phyloP scores from a whole-genome alignment of 1,284 basidiomycete species.

The Volvariella volvacea region DNA sequence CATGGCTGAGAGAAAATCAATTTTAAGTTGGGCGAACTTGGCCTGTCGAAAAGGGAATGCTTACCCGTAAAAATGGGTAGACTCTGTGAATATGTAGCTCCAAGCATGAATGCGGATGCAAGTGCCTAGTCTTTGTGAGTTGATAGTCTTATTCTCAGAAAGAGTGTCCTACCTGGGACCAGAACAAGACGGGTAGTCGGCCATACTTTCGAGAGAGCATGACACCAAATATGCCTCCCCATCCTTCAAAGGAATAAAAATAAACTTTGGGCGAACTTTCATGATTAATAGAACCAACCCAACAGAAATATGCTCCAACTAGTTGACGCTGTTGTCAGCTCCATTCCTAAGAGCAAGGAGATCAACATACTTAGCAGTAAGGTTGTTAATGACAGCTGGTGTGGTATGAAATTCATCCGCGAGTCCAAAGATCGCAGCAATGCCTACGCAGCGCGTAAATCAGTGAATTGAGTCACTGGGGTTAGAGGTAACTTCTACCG shows the following conservation, averaged over 20 bases:
- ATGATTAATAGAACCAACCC: background rate
- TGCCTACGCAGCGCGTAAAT: slow-evolving; percentile 25
- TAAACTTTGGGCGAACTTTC: background rate
- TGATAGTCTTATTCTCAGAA: background rate
- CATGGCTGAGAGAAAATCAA: slow-evolving; percentile 36
- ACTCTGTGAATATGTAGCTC: slow-evolving; percentile 48
- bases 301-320: slow-evolving; percentile 54
- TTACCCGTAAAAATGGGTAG: slow-evolving; percentile 46
- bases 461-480: background rate
- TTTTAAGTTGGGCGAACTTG: background rate
- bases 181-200: slow-evolving; percentile 56
- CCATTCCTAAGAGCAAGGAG: background rate
- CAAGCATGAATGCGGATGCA: slow-evolving; percentile 41
- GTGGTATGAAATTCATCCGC: slow-evolving; percentile 47
- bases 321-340: slow-evolving; percentile 1
- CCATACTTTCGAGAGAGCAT: slow-evolving; percentile 54
- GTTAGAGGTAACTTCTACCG: slow-evolving; percentile 8
- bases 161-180: slow-evolving; percentile 37
- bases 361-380: slow-evolving; percentile 39
- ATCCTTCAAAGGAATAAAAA: slow-evolving; percentile 28
- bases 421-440: slow-evolving; percentile 49
- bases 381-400: slow-evolving; percentile 46
- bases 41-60: background rate
- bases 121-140: slow-evolving; percentile 33
- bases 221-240: slow-evolving; percentile 55